Evolutionary conservation across 1,284 basidiomycete genomes (phyloP).

Genomic region (Ceraceosorus bombacis): DNA sequence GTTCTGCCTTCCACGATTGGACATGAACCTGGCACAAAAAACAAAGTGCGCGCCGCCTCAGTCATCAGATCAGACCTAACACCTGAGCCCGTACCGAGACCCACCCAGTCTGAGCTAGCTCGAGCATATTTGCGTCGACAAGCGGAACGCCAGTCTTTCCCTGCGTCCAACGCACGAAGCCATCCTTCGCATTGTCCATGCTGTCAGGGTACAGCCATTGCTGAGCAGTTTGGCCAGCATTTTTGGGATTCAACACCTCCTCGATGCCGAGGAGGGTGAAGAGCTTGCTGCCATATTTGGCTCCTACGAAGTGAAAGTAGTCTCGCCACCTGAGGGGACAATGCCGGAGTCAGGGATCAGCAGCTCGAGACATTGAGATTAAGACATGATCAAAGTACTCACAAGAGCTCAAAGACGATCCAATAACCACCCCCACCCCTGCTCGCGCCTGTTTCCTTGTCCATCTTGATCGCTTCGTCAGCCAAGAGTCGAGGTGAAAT

Average conservation of each 20-base stretch:
- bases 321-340: slow-evolving; percentile 27
- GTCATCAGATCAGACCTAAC: background rate
- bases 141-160: slow-evolving; percentile 33
- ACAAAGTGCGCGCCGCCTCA: background rate
- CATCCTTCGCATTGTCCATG: slow-evolving; percentile 20
- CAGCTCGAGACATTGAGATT: background rate
- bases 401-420: slow-evolving; percentile 38
- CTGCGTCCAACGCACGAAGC: slow-evolving; percentile 28
- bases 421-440: slow-evolving; percentile 35
- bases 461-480: slow-evolving; percentile 23
- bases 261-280: slow-evolving; percentile 37
- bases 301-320: slow-evolving; percentile 51
- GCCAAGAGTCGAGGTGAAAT: slow-evolving; percentile 34
- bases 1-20: slow-evolving; percentile 49
- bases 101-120: slow-evolving; percentile 35
- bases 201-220: slow-evolving; percentile 22
- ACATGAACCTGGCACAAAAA: slow-evolving; percentile 51
- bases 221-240: slow-evolving; percentile 22
- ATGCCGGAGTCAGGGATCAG: background rate
- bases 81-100: background rate
- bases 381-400: background rate
- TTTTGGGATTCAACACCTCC: slow-evolving; percentile 20
- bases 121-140: slow-evolving; percentile 40
- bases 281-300: slow-evolving; percentile 31
- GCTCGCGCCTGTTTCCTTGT: slow-evolving; percentile 9